Evolutionary conservation across 2,329 filamentous ascomycete genomes (phyloP), one percentile per base, ranked within the genome.

Genomic region (Xylaria sp.): DNA sequence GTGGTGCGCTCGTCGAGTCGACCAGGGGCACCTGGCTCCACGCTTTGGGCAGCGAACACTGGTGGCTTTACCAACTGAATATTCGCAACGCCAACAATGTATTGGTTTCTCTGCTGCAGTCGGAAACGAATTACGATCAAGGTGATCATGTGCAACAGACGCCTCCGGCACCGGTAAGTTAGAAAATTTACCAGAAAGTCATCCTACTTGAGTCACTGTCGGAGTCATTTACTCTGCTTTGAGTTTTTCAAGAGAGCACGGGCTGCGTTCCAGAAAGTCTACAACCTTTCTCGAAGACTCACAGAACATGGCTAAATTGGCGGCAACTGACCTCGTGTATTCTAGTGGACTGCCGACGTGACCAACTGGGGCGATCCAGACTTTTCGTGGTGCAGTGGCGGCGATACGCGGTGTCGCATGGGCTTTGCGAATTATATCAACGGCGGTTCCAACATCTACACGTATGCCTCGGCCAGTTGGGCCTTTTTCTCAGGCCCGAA

Each of bases 51-150:
- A 84, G 81, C 54, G 87, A 89, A 78, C 87, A 89, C 75, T 84
- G 83, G 78, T 84, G 84, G 76, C 77, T 89, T 56, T 89, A 89
- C 78, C 85, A 89, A 77, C 84, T 88, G 71, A 85, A 87, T 69
- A 76, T 88, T 60, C 79, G 81, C 56, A 78, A 79, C 42, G 85
- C 86, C 0, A 74, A 79, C 62, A 86, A 86, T 67, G 82, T 88
- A 8, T 80, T 85, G 62, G 79, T 85, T 14, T 82, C 81, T 14
- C 72, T 87, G 75, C 80, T 86, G 65, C 85, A 88, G 77, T 82
- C 81, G 54, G 86, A 89, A 77, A 87, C 86, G 9, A 86, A 86
- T 53, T 87, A 86, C 73, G 77, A 80, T 71, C 79, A 83, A 68
- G 80, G 80, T 19, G 77, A 81, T 68, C 77, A 83, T 71, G 75